Conservation (phyloP, 2,329 filamentous ascomycete species). For the Tolypocladium endophyticum region DNA sequence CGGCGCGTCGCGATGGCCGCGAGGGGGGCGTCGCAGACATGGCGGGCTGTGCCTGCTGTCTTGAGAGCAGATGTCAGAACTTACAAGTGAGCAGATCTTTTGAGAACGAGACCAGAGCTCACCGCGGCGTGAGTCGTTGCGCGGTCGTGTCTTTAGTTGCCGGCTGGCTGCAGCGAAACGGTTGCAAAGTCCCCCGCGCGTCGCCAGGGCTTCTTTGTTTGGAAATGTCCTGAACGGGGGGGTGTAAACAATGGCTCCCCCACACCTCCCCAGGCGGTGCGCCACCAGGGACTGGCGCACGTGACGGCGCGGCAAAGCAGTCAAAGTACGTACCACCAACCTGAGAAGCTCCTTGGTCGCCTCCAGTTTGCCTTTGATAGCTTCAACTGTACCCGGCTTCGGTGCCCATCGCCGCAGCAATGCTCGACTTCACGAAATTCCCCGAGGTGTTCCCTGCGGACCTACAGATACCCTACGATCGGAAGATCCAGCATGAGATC, state of each 20-base stretch:
- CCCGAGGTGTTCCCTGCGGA: conserved; percentile 56
- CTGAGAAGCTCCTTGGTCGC: not conserved
- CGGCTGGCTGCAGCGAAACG: not conserved
- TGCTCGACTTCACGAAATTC: conserved; percentile 58
- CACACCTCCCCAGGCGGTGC: not conserved
- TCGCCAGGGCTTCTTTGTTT: conserved; percentile 1
- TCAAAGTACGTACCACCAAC: not conserved
- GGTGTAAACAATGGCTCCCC: conserved; percentile 27
- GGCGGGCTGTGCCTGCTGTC: conserved; percentile 1
- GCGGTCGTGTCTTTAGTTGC: not conserved
- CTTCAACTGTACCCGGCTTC: not conserved
- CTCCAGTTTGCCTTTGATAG: not conserved
- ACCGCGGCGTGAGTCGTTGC: not conserved
- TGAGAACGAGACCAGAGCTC: not conserved
- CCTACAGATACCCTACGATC: conserved; percentile 50
- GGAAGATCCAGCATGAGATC: conserved; percentile 51
- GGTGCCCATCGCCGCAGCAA: conserved; percentile 16
- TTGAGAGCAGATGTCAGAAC: not conserved
- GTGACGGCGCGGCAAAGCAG: conserved; percentile 10
- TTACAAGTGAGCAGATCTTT: not conserved
- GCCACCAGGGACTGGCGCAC: conserved; percentile 1
- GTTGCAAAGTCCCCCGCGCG: conserved; percentile 1
- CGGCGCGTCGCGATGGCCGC: conserved; percentile 29
- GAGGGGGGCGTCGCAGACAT: conserved; percentile 23
- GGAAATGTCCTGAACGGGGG: conserved; percentile 19